Conservation (phyloP, 768 basidiomycete species). For the Pleurotus citrinopileatus region DNA sequence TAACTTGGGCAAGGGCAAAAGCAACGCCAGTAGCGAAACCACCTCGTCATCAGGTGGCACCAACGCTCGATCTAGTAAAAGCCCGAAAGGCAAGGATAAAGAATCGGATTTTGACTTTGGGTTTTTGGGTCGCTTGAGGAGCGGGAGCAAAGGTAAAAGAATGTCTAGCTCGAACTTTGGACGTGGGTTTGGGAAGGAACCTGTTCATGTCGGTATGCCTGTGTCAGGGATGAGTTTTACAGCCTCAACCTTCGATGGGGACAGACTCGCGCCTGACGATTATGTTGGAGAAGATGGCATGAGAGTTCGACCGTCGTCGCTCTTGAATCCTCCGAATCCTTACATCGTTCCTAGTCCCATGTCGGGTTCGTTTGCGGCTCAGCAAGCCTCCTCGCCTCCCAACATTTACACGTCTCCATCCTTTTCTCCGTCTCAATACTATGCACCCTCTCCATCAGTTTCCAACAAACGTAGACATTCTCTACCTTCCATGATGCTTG, state of each 20-base stretch:
- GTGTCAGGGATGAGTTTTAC: conserved; percentile 8
- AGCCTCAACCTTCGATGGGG: background rate
- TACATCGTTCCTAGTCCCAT: background rate
- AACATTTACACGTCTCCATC: too few relatives aligned
- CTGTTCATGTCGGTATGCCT: background rate
- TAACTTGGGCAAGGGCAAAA: background rate
- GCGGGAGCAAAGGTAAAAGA: background rate
- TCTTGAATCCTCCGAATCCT: conserved; percentile 3
- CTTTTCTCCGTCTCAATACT: background rate
- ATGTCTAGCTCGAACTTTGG: background rate
- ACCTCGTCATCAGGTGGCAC: background rate
- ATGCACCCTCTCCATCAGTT: background rate
- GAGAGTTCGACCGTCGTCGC: background rate
- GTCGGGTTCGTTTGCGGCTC: background rate
- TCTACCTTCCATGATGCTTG: background rate
- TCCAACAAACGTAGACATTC: background rate
- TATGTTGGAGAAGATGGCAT: background rate
- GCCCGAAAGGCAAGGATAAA: background rate
- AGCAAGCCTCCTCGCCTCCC: too few relatives aligned
- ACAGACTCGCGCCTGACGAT: background rate
- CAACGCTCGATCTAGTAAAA: background rate
- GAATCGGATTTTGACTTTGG: background rate
- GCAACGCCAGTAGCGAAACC: background rate
- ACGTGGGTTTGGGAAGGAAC: background rate
- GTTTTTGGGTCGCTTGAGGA: conserved; percentile 3